These are phyloP conservation scores for Amoebophrya sp. DNA, from an alignment of 169 alveolate genomes.

Conservation along the genomic window DNA sequence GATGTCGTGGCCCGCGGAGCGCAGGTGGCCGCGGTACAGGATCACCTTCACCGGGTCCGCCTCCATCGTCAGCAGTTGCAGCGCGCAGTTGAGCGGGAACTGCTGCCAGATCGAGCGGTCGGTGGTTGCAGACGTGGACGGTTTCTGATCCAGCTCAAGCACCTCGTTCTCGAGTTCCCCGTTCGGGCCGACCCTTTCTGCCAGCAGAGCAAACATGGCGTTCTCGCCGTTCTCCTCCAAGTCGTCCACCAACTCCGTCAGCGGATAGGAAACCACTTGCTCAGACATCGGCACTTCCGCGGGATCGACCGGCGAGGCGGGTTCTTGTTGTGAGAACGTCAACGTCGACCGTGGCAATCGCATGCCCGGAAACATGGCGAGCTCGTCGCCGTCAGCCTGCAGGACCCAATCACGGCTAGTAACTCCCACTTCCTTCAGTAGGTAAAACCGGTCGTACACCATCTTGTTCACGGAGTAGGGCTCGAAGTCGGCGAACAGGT, in stretches of 20 bases:
- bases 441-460: not conserved
- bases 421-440: not conserved
- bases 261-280: not conserved
- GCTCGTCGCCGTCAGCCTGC: not conserved
- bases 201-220: not conserved
- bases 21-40: not conserved
- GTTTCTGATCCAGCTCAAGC: too few species aligned
- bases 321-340: too few species aligned
- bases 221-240: not conserved
- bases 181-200: not conserved
- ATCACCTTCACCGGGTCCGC: not conserved
- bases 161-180: not conserved
- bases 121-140: too few species aligned
- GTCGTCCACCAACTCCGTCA: not conserved
- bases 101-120: too few species aligned
- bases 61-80: not conserved
- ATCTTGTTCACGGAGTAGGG: not conserved
- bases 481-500: not conserved
- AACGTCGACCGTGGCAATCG: not conserved
- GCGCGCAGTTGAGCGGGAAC: not conserved
- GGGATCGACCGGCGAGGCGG: not conserved
- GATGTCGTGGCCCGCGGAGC: not conserved
- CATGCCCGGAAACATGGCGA: not conserved
- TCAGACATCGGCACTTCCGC: not conserved
- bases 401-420: not conserved